These are phyloP conservation scores for Fraxinus angustifolia DNA, from an alignment of 305 asterid species.

Conservation along the genomic window DNA sequence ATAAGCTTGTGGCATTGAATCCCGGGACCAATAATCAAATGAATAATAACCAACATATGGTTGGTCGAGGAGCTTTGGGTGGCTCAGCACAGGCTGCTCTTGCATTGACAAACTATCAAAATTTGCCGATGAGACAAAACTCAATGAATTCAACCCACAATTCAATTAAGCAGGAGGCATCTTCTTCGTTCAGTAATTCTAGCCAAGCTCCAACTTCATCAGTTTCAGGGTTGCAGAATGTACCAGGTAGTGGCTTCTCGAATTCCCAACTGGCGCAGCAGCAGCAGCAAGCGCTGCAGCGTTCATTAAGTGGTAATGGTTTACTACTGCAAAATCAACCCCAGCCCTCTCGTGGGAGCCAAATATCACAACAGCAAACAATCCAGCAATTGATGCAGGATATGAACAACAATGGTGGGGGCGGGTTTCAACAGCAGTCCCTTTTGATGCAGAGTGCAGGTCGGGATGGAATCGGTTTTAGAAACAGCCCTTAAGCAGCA, in stretches of 20 bases:
- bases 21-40: slow-evolving; percentile 48
- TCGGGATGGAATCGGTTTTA: slow-evolving; percentile 32
- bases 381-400: slow-evolving; percentile 70
- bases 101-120: slow-evolving; percentile 66
- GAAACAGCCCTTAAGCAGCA: slow-evolving; percentile 31
- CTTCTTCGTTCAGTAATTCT: slow-evolving; percentile 50
- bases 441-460: slow-evolving; percentile 36
- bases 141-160: slow-evolving; percentile 56
- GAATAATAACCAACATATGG: slow-evolving; percentile 54
- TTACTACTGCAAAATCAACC: slow-evolving; percentile 42
- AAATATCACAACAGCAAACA: slow-evolving; percentile 69
- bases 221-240: slow-evolving; percentile 45
- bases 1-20: slow-evolving; percentile 59
- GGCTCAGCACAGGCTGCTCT: slow-evolving; percentile 81
- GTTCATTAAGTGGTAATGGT: slow-evolving; percentile 29
- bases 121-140: slow-evolving; percentile 67
- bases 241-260: slow-evolving; percentile 30
- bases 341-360: slow-evolving; percentile 43
- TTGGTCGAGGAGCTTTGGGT: slow-evolving; percentile 47
- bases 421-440: slow-evolving; percentile 35
- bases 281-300: slow-evolving; percentile 23
- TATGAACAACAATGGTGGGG: slow-evolving; percentile 43
- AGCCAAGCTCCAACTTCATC: slow-evolving; percentile 41
- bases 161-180: slow-evolving; percentile 48
- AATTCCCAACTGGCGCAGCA: slow-evolving; percentile 32